Evolutionary conservation across 2,329 filamentous ascomycete genomes (phyloP), one percentile per base, ranked within the genome.

Genomic region (Ilyonectria sp.): DNA sequence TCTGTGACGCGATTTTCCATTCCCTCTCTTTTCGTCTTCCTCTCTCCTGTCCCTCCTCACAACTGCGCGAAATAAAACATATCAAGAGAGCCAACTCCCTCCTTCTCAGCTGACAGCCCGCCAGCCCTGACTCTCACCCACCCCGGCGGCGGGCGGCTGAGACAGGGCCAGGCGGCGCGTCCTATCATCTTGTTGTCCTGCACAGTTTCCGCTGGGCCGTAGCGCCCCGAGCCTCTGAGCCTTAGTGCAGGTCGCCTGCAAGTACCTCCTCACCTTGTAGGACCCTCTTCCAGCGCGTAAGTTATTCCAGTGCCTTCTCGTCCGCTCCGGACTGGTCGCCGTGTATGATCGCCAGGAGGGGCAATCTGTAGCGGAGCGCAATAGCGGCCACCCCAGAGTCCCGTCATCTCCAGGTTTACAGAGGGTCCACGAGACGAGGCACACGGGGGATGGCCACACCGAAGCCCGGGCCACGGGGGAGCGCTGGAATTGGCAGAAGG

Each of bases 151-250:
- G 55, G 57, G 54, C 62, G 62, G 59, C 66, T 69, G 65, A 66
- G 65, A 53, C 67, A 65, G 62, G 60, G 49, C 35, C 52, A 52
- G 53, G n/a, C 59, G 50, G 26, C 26, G 26, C 4, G 26, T 26
- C 26, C 26, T 26, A 26, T 26, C 64, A 50, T 61, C 60, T 64
- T 62, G 57, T 59, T 60, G 68, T 64, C 63, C 63, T 35, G 57
- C 63, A 69, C 70, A 69, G 69, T 65, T 75, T 75, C 74, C 74
- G 74, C 69, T 75, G 68, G 72, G 52, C 74, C 74, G 72, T 75
- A 74, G 74, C 73, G 73, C 58, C 67, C 44, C 65, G 58, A 65
- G 50, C 57, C 44, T 40, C 53, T 46, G 49, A 26, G 43, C n/a
- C 19, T 53, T 50, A 23, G 19, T 29, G 43, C 29, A 35, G 8